phyloP scores from a whole-genome alignment of 1,284 basidiomycete species.

The Tilletia caries region DNA sequence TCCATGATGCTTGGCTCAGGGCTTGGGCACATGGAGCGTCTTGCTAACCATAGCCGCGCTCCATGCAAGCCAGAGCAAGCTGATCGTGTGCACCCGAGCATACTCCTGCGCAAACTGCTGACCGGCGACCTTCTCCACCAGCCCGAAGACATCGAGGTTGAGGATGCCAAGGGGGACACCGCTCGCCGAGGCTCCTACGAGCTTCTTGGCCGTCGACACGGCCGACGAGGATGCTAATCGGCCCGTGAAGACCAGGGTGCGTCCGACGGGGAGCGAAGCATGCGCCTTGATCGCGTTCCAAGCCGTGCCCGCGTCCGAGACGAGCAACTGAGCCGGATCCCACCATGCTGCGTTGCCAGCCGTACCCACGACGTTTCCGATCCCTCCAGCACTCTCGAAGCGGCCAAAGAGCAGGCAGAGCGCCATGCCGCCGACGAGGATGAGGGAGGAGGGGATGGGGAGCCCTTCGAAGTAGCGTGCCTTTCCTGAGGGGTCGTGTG shows the following conservation, averaged over 20 bases:
- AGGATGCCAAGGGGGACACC: conserved; percentile 53
- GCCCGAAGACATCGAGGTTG: conserved; percentile 8
- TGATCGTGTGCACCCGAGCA: conserved; percentile 36
- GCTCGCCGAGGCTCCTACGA: conserved; percentile 44
- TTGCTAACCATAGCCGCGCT: conserved; percentile 49
- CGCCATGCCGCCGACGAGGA: conserved; percentile 74
- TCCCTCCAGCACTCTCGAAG: conserved; percentile 64
- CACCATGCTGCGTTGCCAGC: conserved; percentile 22
- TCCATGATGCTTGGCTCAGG: too few relatives aligned
- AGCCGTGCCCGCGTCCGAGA: conserved; percentile 23
- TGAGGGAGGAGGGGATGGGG: conserved; percentile 87
- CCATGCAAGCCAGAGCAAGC: conserved; percentile 45
- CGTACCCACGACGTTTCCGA: conserved; percentile 5
- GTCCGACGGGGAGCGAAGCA: conserved; percentile 25
- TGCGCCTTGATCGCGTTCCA: conserved; percentile 26
- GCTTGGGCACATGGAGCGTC: conserved; percentile 51
- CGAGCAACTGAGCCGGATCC: conserved; percentile 8
- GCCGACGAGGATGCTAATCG: conserved; percentile 66
- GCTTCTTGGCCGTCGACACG: conserved; percentile 82
- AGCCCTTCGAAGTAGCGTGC: conserved; percentile 94
- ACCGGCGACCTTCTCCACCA: background rate
- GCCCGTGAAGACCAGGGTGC: conserved; percentile 7
- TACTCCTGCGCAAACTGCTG: conserved; percentile 3
- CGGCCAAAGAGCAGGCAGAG: conserved; percentile 79
- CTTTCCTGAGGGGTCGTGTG: conserved; percentile 82